phyloP scores from a whole-genome alignment of 2,329 filamentous ascomycete genomes.

The Penicillium olsonii region DNA sequence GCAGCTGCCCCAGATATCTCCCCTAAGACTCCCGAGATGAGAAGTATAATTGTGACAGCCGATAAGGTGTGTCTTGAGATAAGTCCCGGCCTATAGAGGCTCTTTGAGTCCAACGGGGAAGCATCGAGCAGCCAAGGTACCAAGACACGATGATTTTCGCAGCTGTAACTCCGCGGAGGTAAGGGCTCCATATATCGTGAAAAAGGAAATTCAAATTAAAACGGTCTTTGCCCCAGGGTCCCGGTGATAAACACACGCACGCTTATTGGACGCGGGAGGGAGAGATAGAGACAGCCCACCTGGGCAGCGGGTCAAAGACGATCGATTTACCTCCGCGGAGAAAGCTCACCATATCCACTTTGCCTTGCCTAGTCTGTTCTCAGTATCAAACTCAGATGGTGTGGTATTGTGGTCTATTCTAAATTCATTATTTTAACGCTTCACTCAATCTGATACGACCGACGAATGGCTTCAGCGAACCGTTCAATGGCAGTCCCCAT shows the following conservation, averaged over 20 bases:
- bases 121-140: neutral
- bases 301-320: neutral
- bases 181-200: neutral
- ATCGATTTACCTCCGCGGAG: conserved; percentile 24
- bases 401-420: neutral
- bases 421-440: too few relatives aligned
- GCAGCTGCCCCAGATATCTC: neutral
- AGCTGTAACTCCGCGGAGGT: conserved; percentile 21
- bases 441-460: conserved; percentile 1
- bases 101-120: neutral
- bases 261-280: conserved; percentile 25
- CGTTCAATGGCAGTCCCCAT: neutral
- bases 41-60: neutral
- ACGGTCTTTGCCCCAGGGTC: neutral
- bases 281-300: conserved; percentile 17
- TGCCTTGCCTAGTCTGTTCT: too few relatives aligned
- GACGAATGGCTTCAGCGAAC: neutral
- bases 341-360: conserved; percentile 15
- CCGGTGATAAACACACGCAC: conserved; percentile 22
- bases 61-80: conserved; percentile 14
- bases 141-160: conserved; percentile 1
- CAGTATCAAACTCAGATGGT: too few relatives aligned
- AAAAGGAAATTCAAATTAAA: neutral
- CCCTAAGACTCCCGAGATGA: conserved; percentile 2
- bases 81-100: conserved; percentile 6